phyloP scores from a whole-genome alignment of 2,329 filamentous ascomycete genomes.

The Paraphaeosphaeria sporulosa region DNA sequence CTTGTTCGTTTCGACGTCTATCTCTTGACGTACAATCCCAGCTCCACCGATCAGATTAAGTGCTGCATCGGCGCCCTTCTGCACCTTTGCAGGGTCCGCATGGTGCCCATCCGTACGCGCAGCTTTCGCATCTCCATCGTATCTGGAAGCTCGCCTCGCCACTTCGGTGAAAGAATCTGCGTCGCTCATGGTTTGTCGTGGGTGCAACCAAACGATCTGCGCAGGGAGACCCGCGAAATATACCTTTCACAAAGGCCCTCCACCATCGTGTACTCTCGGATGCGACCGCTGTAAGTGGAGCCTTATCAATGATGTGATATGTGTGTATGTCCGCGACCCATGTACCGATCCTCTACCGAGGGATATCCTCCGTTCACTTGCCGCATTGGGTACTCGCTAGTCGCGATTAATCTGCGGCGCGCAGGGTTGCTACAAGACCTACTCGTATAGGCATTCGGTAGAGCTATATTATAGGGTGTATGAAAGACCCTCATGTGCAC shows the following conservation, averaged over 20 bases:
- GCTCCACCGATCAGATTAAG: conserved; percentile 19
- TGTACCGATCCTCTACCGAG: background rate
- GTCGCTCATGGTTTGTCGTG: background rate
- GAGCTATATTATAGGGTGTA: background rate
- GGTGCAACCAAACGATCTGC: background rate
- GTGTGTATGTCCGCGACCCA: background rate
- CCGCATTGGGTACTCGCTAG: background rate
- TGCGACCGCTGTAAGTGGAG: background rate
- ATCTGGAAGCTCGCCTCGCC: background rate
- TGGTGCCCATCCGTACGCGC: background rate
- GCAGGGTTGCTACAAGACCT: background rate
- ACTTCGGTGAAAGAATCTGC: conserved; percentile 6
- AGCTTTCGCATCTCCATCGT: background rate
- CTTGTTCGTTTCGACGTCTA: conserved; percentile 17
- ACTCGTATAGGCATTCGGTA: conserved; percentile 1
- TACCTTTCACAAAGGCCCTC: background rate
- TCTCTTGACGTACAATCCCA: conserved; percentile 13
- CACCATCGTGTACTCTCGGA: background rate
- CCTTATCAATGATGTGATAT: conserved; percentile 6
- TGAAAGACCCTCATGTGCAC: background rate
- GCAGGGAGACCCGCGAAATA: background rate
- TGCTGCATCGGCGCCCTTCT: conserved; percentile 20
- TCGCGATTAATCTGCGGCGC: background rate
- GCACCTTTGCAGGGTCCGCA: background rate
- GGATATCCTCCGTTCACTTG: background rate